Evolutionary conservation across 2,329 filamentous ascomycete species (phyloP).

Genomic region (Aureobasidium sp.): DNA sequence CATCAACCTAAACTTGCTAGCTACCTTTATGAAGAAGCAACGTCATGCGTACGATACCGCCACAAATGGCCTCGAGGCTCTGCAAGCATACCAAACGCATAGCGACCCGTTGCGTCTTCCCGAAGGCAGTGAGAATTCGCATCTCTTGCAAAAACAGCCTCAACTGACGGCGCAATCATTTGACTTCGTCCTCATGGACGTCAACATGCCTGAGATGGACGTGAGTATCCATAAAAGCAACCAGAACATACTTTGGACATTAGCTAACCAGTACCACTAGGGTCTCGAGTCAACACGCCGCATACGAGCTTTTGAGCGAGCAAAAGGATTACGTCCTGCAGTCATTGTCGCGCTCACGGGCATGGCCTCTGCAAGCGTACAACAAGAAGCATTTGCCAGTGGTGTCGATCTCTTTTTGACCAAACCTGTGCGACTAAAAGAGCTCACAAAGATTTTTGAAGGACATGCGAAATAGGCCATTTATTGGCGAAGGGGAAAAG

Average conservation of each 20-base stretch:
- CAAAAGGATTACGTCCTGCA: constrained; percentile 15
- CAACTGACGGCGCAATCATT: not conserved
- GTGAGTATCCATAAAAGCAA: not conserved
- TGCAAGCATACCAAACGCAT: constrained; percentile 33
- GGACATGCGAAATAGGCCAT: constrained; percentile 21
- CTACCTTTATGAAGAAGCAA: constrained; percentile 22
- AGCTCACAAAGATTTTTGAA: constrained; percentile 32
- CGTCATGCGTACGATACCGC: constrained; percentile 25
- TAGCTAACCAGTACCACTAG: not conserved
- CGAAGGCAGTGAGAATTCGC: constrained; percentile 16
- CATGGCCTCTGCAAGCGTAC: constrained; percentile 24
- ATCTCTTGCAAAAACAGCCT: not conserved
- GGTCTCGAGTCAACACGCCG: constrained; percentile 7
- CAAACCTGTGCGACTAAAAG: constrained; percentile 32
- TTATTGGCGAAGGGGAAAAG: not conserved
- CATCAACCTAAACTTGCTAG: constrained; percentile 26
- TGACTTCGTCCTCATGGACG: constrained; percentile 43
- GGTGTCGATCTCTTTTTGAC: constrained; percentile 29
- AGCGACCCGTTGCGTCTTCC: constrained; percentile 16
- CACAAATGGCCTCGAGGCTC: constrained; percentile 42
- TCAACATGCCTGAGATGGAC: constrained; percentile 17
- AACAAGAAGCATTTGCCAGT: constrained; percentile 25
- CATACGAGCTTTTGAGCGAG: constrained; percentile 10
- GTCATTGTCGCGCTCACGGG: constrained; percentile 29
- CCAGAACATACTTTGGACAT: not conserved